Base-by-base conservation (phyloP, 257 asterid genomes). In the Plantago elongata region DNA sequence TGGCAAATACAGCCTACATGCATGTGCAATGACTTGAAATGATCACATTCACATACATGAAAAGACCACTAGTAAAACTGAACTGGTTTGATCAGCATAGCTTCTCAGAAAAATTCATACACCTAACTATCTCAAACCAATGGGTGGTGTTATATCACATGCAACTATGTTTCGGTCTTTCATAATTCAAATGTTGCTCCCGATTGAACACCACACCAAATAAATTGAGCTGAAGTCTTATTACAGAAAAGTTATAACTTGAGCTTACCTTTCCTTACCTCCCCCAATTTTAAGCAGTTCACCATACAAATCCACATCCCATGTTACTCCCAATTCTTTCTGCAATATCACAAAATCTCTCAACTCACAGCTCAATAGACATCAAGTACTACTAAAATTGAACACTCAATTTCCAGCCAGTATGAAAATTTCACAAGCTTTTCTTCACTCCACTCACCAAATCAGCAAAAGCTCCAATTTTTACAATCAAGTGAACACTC, bases 231-330 rank as follows among this genome's bases (percentile, higher is more conserved):
- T 54, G 14, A 54, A 54, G 34, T n/a, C n/a, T n/a, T 43, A 2
- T 27, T 17, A 59, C 30, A 62, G 9, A 55, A 45, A n/a, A 38
- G 22, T 40, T 22, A 55, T 9, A 11, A 49, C 57, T 22, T 34
- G 40, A 34, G 5, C 5, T 34, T 72, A 92, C 97, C 98, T 86
- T 66, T 92, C 98, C 78, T 92, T 92, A 54, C 98, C 98, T 64
- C 98, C 98, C 52, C 97, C 98, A 63, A 92, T 92, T 76, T 88
- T 84, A 64, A 88, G 95, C 87, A 92, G 75, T 66, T 92, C 95
- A 22, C 97, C 98, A 58, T 92, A 92, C 78, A 86, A 78, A 57
- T 92, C 97, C 3, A 92, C 97, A 66, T 84, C 98, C 98, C 98
- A 92, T 0, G 89, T 79, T 56, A 89, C 95, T 67, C 95, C 97